Base-by-base conservation (phyloP, 805 yeast species). In the Saccharomyces eubayanus region DNA sequence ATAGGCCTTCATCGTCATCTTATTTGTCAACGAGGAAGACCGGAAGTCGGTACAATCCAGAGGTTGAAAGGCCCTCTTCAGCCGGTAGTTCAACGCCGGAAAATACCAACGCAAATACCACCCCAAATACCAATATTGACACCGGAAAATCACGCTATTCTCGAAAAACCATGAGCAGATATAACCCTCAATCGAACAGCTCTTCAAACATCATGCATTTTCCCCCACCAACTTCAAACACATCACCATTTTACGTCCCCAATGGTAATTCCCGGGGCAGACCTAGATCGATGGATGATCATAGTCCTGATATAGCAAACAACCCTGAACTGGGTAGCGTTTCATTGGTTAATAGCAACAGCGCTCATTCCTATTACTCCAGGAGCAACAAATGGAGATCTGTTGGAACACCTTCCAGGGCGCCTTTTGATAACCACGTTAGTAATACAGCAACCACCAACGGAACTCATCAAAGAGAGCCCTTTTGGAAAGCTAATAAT, bases 11-110 rank as follows among this genome's bases (percentile, higher is more conserved):
- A 16, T 49, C 61, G 6, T 40, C 55, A 12, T 36, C 43, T 6
- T 36, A 36, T 16, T 16, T 54, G 31, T 45, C 52, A 20, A 55
- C 53, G 43, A 58, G 59, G 28, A 47, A 52, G 29, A 46, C 54
- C 10, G 62, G 61, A 28, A 65, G 68, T 50, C 55, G 71, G 46
- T 67, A 65, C 52, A 66, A 62, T 52, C 63, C 68, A 2, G 67
- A 62, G 14, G 56, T 46, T 20, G 59, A 57, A 27, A 24, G 21
- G 27, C 45, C 43, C 16, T 16, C 20, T 16, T 28, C 31, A 6
- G 28, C 43, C 29, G 56, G 51, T n/a, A 16, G 30, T 12, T 14
- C 50, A 27, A 36, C 49, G 4, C 41, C 55, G 12, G 28, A 53
- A 50, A 46, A 31, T 10, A 30, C 28, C 27, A 40, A 31, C 46